Evolutionary conservation across 2,329 filamentous ascomycete species (phyloP).

Genomic region (Aspergillus sclerotialis): DNA sequence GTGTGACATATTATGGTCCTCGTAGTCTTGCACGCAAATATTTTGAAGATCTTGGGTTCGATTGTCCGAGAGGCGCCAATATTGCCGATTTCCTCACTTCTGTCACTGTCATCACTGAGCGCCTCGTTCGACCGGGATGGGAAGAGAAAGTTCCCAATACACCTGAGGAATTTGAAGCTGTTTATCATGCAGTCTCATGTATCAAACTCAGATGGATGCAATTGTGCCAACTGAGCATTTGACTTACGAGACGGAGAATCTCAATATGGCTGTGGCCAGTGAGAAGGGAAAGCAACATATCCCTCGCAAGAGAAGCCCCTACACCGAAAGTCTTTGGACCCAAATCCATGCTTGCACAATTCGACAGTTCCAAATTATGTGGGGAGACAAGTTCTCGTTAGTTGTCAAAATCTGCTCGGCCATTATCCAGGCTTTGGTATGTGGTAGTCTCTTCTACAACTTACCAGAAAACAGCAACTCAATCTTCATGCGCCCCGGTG

Average conservation of each 20-base stretch:
- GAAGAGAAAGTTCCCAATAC: conserved; percentile 25
- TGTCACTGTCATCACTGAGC: conserved; percentile 50
- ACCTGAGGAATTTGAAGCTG: conserved; percentile 38
- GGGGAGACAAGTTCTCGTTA: conserved; percentile 45
- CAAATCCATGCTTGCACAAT: conserved; percentile 43
- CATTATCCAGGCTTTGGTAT: conserved; percentile 33
- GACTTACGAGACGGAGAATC: conserved; percentile 20
- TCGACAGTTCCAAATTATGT: conserved; percentile 44
- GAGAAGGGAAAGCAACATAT: conserved; percentile 27
- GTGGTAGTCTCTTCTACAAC: conserved; percentile 46
- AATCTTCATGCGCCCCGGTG: conserved; percentile 52
- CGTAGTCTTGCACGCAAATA: conserved; percentile 51
- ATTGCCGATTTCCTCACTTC: conserved; percentile 60
- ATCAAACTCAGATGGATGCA: conserved; percentile 45
- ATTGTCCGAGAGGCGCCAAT: conserved; percentile 55
- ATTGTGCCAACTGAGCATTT: conserved; percentile 24
- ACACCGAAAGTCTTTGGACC: conserved; percentile 23
- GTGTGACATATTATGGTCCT: conserved; percentile 58
- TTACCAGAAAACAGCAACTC: conserved; percentile 44
- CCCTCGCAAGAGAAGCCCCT: conserved; percentile 22
- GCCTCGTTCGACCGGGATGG: conserved; percentile 29
- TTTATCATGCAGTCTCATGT: conserved; percentile 46
- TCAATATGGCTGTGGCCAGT: conserved; percentile 19
- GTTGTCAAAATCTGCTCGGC: conserved; percentile 39
- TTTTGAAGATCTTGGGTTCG: conserved; percentile 58